phyloP scores from a whole-genome alignment of 257 asterid species.

The Solanum bulbocastanum region DNA sequence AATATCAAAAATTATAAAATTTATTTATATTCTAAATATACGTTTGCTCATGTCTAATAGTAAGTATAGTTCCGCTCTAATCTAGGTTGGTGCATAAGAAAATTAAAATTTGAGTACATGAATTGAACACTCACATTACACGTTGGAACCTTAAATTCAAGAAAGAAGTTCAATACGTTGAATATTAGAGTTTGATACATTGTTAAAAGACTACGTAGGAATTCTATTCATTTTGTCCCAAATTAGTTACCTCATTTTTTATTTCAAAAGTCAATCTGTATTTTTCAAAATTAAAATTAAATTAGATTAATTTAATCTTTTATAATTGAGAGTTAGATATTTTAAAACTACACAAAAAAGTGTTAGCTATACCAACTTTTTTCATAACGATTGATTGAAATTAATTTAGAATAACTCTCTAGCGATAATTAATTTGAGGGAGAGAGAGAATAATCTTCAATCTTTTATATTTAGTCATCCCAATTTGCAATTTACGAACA shows the following conservation, averaged over 20 bases:
- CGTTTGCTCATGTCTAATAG: background rate
- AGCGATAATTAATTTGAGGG: background rate
- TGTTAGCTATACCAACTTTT: background rate
- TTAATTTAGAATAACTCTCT: no score
- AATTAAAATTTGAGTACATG: background rate
- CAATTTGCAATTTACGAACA: accelerated
- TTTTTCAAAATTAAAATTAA: no score
- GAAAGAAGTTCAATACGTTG: background rate
- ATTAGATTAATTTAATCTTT: no score
- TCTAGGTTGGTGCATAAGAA: background rate
- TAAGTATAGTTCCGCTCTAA: no score
- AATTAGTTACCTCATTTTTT: background rate
- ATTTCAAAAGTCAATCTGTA: no score
- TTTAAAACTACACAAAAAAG: no score
- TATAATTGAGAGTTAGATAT: no score
- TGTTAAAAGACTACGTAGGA: background rate
- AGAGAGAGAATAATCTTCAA: background rate
- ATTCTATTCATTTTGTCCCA: no score
- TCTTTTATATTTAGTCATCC: background rate
- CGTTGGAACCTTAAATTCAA: background rate
- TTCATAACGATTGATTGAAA: background rate
- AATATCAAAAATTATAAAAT: no score
- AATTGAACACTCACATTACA: background rate
- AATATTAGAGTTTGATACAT: background rate
- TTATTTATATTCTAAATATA: no score